A percentile compares a stretch with the other conserved stretches of the same genome.
Evolutionary conservation across 2,329 filamentous ascomycete genomes (phyloP).

Genomic region (Camillea tinctor): DNA sequence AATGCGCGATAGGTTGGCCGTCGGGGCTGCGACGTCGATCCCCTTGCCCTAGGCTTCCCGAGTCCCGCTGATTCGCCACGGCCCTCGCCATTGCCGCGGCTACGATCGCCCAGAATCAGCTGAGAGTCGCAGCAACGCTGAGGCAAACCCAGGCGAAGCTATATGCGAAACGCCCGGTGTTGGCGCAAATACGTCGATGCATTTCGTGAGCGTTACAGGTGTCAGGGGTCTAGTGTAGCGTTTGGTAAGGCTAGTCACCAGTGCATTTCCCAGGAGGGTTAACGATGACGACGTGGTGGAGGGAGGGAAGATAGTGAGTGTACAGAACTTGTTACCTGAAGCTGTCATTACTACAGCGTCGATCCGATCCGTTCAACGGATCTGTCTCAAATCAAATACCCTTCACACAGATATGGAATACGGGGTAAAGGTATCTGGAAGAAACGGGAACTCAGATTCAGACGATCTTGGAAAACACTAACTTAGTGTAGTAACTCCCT

Average conservation of each 20-base stretch:
- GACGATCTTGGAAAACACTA: too few relatives aligned
- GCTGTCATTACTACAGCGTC: background rate
- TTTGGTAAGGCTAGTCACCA: background rate
- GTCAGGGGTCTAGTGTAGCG: background rate
- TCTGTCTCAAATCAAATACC: background rate
- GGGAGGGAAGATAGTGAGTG: too few relatives aligned
- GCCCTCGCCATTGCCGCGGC: constrained; percentile 17
- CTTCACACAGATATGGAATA: background rate
- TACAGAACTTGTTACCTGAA: background rate
- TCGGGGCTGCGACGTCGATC: background rate
- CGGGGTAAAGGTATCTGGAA: too few relatives aligned
- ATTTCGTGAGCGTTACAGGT: constrained; percentile 6
- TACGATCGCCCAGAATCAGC: constrained; percentile 30
- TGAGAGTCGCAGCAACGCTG: constrained; percentile 23
- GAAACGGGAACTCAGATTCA: too few relatives aligned
- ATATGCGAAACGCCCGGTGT: constrained; percentile 22
- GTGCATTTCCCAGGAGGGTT: background rate
- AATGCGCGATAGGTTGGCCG: constrained; percentile 11
- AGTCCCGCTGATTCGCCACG: constrained; percentile 16
- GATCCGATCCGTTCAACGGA: background rate
- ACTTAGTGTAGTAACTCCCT: background rate
- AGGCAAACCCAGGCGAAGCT: constrained; percentile 24
- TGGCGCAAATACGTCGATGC: constrained; percentile 1
- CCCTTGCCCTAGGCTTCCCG: constrained; percentile 2
- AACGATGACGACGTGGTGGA: background rate